phyloP scores from a whole-genome alignment of 2,329 filamentous ascomycete genomes.

The Xylariaceae sp. region DNA sequence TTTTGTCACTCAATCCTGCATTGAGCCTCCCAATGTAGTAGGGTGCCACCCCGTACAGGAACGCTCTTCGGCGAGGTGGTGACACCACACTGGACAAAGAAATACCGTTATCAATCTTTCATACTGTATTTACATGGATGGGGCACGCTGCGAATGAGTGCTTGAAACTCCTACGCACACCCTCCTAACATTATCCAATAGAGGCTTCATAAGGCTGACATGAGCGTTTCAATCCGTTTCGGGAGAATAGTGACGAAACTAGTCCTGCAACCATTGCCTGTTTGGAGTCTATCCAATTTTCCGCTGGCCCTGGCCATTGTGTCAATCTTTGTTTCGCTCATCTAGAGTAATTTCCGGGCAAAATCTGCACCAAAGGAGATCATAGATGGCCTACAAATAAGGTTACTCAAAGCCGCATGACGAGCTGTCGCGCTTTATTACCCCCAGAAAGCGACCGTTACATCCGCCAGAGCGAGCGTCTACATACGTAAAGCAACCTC shows the following conservation, averaged over 20 bases:
- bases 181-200: neutral
- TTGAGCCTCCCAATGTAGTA: neutral
- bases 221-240: constrained; percentile 8
- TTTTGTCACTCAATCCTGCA: too few relatives aligned
- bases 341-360: constrained; percentile 30
- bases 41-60: neutral
- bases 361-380: constrained; percentile 11
- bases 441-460: constrained; percentile 23
- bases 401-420: constrained; percentile 26
- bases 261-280: constrained; percentile 16
- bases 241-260: constrained; percentile 4
- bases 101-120: neutral
- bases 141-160: neutral
- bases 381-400: constrained; percentile 22
- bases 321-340: constrained; percentile 21
- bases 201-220: constrained; percentile 13
- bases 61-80: neutral
- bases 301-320: constrained; percentile 20
- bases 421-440: constrained; percentile 21
- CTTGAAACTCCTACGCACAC: neutral
- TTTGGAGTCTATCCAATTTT: constrained; percentile 26
- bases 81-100: neutral
- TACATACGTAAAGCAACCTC: constrained; percentile 16
- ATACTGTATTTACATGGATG: neutral
- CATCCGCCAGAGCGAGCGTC: constrained; percentile 32